Evolutionary conservation across 257 asterid species (phyloP), one percentile per base, ranked within the genome.

Genomic region (Solanum bulbocastanum): DNA sequence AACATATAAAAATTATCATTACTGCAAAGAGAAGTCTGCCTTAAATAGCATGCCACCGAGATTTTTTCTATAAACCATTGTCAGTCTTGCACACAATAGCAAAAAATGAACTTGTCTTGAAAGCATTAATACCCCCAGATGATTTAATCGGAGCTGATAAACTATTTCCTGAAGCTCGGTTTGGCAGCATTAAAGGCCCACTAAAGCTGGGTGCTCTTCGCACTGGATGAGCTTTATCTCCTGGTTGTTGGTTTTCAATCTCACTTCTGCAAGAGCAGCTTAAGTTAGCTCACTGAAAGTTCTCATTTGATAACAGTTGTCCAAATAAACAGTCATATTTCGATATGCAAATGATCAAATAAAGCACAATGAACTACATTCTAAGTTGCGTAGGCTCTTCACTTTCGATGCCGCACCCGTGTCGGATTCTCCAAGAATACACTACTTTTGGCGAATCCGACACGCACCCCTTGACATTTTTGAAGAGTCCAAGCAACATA

Each of bases 91-190:
- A 86, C 84, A 32, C 84, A 72, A 73, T 25, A 71, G 68, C 42
- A 81, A 81, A 81, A 81, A 79, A 81, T 81, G 87, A 86, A 76
- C 40, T 87, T 46, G 73, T 78, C 79, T 83, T 66, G 85, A 81
- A 65, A 66, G 86, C 86, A 66, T 82, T 91, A 30, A 42, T 81
- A 97, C 99, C 99, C 92, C 98, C 99, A 35, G 99, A 96, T 22
- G 99, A 94, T 90, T 96, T 96, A 75, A 97, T 97, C 65, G 99
- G 99, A 90, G 99, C 99, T 56, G 99, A 97, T 90, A 97, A 94
- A 91, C 99, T 97, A 92, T 97, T 97, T 88, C 95, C 98, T 56
- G 99, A 97, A 89, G 99, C 99, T 87, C 99, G 98, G 86, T 91
- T 96, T 35, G 99, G 99, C 87, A 97, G 96, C 94, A 92, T 96